Evolutionary conservation across 163 green algal genomes (phyloP), one percentile per base, ranked within the genome.

Genomic region (Chloromonas sp.): DNA sequence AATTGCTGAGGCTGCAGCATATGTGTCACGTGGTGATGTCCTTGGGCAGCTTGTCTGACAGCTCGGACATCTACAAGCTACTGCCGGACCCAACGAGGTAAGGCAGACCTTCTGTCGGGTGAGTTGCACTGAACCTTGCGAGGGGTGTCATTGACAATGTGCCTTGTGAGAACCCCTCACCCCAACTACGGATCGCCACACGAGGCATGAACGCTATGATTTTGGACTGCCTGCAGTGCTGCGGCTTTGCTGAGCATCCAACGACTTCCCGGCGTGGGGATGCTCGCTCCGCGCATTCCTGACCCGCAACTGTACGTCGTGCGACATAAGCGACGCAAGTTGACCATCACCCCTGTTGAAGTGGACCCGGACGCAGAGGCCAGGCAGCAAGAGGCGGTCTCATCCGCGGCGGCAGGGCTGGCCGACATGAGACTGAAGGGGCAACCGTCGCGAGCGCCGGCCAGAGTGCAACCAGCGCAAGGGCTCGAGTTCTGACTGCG

Each of bases 21-120:
- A 61, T 95, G 58, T 89, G 85, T 0, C 93, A 97, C 83, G 90
- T 82, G 3, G 94, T 96, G 62, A 61, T 97, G 8, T 66, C 82
- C 1, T 78, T 97, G 76, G 88, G 96, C 78, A 85, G 87, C 11
- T 80, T 97, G 59, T 80, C 85, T 11, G 91, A 95, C 62, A 90
- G 91, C 81, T 93, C 92, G 0, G 88, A 91, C 59, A 87, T 97
- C 14, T 91, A 90, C 61, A 61, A 76, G 8, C 85, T 92, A 78
- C 87, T 93, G 60, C 89, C 90, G 2, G 91, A 94, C 57, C 62
- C 85, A 0, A 60, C 81, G 15, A 93, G 86, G 90, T 93, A 83
- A 60, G 8, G 71, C 66, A 74, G 5, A 74, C 66, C 5, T 11
- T 5, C 66, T 15, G 66, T 74, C 66, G 66, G 5, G 5, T 74